Conservation (phyloP, 108 stramenopile genomes). For the Skeletonema grethae region DNA sequence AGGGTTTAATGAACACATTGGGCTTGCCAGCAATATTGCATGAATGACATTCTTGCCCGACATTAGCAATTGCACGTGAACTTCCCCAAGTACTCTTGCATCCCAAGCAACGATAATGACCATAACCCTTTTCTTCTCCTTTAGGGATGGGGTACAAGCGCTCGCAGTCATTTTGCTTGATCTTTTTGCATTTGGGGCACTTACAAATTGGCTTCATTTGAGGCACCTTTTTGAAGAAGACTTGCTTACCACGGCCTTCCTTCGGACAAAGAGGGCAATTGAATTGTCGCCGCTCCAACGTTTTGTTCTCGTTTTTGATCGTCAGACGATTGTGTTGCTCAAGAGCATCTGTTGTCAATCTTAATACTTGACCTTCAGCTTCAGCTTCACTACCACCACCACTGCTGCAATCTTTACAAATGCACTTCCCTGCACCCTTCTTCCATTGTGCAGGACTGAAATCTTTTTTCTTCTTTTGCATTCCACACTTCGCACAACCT, state of each 20-base stretch:
- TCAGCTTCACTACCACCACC: not conserved
- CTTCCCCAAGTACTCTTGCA: conserved; percentile 42
- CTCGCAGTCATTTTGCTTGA: conserved; percentile 22
- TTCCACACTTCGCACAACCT: conserved; percentile 32
- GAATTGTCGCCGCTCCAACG: conserved; percentile 50
- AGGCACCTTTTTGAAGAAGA: conserved; percentile 49
- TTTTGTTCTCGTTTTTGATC: conserved; percentile 11
- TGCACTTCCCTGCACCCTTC: conserved; percentile 21
- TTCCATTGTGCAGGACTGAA: conserved; percentile 35
- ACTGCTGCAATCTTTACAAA: conserved; percentile 29
- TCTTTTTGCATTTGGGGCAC: conserved; percentile 42
- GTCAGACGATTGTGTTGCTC: conserved; percentile 20
- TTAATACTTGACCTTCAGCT: not conserved
- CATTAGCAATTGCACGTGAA: conserved; percentile 28
- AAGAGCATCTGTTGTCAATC: conserved; percentile 15
- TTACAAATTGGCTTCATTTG: conserved; percentile 41
- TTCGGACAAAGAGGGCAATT: conserved; percentile 50
- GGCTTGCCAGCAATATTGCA: conserved; percentile 28
- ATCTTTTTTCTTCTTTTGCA: conserved; percentile 18
- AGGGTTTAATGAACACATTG: conserved; percentile 21
- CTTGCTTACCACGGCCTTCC: conserved; percentile 36
- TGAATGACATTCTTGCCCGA: conserved; percentile 35
- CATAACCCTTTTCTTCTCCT: conserved; percentile 47
- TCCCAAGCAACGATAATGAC: conserved; percentile 19
- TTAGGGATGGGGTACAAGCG: conserved; percentile 35